A percentile compares a stretch with the other conserved stretches of the same genome.
phyloP scores from a whole-genome alignment of 192 early-diverging fungal species.

The Rhizoclosmatium globosum region DNA sequence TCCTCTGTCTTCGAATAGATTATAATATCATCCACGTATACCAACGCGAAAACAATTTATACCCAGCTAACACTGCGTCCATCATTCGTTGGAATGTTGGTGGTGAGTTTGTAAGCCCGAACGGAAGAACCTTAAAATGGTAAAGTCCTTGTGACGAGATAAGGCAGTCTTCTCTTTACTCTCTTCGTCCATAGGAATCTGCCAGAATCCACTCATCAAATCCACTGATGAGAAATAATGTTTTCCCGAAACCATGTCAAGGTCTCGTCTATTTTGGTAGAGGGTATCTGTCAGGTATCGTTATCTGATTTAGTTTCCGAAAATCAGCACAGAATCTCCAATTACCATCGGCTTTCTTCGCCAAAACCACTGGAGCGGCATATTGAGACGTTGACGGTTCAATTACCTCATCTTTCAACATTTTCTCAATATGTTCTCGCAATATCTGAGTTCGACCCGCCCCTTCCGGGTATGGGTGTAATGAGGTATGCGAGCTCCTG shows the following conservation, averaged over 20 bases:
- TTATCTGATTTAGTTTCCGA: slow-evolving; percentile 52
- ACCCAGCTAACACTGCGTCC: slow-evolving; percentile 41
- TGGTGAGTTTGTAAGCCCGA: slow-evolving; percentile 52
- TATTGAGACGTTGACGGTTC: slow-evolving; percentile 46
- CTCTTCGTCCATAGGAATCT: slow-evolving; percentile 31
- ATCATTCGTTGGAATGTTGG: slow-evolving; percentile 48
- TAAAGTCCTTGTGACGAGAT: slow-evolving; percentile 42
- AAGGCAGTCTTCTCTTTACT: slow-evolving; percentile 34
- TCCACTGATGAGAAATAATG: slow-evolving; percentile 49
- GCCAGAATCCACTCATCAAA: slow-evolving; percentile 48
- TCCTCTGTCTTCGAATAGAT: slow-evolving; percentile 42
- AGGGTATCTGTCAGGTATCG: slow-evolving; percentile 55
- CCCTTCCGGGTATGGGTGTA: slow-evolving; percentile 28
- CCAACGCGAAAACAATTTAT: slow-evolving; percentile 36
- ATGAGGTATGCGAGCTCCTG: slow-evolving; percentile 6
- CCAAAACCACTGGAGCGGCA: slow-evolving; percentile 51
- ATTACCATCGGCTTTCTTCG: slow-evolving; percentile 56
- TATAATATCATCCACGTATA: slow-evolving; percentile 59
- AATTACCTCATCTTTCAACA: slow-evolving; percentile 49
- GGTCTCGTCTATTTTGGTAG: slow-evolving; percentile 59
- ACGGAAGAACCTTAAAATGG: slow-evolving; percentile 50
- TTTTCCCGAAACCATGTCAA: background rate
- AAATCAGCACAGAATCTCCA: slow-evolving; percentile 58
- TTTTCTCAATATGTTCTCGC: slow-evolving; percentile 20
- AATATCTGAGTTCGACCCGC: background rate